Evolutionary conservation across 2,329 filamentous ascomycete species (phyloP).

Genomic region (Calonectria hawksworthii): DNA sequence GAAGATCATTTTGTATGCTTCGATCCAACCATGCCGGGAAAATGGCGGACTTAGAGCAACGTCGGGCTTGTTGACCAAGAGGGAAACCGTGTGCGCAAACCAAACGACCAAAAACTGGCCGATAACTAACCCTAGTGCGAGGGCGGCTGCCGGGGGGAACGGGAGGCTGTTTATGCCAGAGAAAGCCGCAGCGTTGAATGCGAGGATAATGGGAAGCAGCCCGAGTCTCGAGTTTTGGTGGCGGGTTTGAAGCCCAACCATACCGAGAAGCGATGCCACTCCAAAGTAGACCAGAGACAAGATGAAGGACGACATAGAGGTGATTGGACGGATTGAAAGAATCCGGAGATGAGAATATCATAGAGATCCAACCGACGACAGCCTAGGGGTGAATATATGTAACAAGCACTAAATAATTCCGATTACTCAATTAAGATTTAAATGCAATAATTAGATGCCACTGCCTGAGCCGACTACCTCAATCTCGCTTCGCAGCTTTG

Average conservation of each 20-base stretch:
- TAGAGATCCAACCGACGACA: not conserved
- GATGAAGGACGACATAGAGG: conserved; percentile 5
- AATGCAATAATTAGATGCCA: not conserved
- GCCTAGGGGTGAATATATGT: not conserved
- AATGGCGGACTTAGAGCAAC: not conserved
- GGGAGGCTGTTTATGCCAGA: conserved; percentile 17
- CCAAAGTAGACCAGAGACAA: conserved; percentile 11
- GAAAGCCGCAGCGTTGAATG: not conserved
- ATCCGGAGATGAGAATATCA: not conserved
- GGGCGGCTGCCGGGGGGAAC: not conserved
- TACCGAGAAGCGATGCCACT: conserved; percentile 1
- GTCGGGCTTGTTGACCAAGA: conserved; percentile 5
- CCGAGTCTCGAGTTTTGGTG: not conserved
- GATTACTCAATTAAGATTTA: not conserved
- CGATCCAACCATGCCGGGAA: conserved; percentile 4
- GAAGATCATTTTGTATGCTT: conserved; percentile 15
- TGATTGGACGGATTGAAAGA: not conserved
- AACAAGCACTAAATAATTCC: not conserved
- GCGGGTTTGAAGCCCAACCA: conserved; percentile 17
- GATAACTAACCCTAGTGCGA: conserved; percentile 12
- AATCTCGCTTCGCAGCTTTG: not conserved
- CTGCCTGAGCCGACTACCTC: not conserved
- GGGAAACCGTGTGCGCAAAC: conserved; percentile 10
- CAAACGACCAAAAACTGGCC: conserved; percentile 15
- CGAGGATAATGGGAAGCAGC: conserved; percentile 15